These are phyloP conservation scores for Glutinoglossum americanum DNA, from an alignment of 495 filamentous ascomycete species.

Conservation along the genomic window DNA sequence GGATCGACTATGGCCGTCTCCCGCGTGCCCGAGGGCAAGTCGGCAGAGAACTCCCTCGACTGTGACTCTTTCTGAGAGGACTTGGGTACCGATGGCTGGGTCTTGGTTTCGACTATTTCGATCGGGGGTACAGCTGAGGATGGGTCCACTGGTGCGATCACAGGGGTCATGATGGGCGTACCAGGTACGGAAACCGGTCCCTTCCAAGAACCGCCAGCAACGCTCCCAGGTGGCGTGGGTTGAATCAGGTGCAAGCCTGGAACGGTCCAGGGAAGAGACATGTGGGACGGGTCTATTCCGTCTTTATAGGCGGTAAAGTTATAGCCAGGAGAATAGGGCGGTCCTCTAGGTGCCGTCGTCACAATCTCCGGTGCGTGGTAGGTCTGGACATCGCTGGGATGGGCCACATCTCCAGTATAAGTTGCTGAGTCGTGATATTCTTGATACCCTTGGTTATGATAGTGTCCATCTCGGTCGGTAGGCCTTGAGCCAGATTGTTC, in stretches of 20 bases:
- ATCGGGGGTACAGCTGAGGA: not conserved
- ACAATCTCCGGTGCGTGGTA: constrained; percentile 9
- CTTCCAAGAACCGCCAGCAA: constrained; percentile 1
- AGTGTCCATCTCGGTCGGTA: constrained; percentile 7
- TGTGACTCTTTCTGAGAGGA: not conserved
- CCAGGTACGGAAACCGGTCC: constrained; percentile 2
- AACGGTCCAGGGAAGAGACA: constrained; percentile 26
- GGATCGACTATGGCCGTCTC: not conserved
- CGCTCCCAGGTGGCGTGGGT: constrained; percentile 28
- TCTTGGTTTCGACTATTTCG: not conserved
- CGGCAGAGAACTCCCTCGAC: not conserved
- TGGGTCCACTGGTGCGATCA: not conserved
- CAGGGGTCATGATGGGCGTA: not conserved
- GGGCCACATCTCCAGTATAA: not conserved
- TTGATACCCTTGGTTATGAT: not conserved
- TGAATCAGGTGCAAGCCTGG: constrained; percentile 26
- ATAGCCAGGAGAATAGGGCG: constrained; percentile 8
- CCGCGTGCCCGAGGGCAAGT: not conserved
- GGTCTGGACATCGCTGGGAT: constrained; percentile 4
- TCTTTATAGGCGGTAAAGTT: constrained; percentile 10
- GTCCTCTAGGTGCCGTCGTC: constrained; percentile 11
- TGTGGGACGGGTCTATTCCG: constrained; percentile 9
- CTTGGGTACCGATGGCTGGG: not conserved
- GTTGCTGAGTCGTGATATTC: not conserved
- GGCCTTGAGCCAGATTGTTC: constrained; percentile 5